Base-by-base conservation (phyloP, 495 filamentous ascomycete species). In the Tuber melanosporum region DNA sequence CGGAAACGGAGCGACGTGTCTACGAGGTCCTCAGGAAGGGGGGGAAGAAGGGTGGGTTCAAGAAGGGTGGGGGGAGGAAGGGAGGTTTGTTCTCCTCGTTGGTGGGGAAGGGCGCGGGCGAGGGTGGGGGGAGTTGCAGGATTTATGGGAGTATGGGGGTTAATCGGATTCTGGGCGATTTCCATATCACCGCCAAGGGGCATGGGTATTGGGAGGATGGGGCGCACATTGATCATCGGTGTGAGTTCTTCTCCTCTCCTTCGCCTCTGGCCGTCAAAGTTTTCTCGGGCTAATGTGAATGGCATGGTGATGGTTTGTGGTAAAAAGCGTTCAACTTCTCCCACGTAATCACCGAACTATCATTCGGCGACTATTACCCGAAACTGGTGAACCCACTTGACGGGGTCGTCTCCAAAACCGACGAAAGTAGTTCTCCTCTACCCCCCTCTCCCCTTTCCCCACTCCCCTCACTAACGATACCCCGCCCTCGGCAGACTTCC, bases 81-180 rank as follows among this genome's bases (percentile, higher is more conserved):
- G 57, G 57, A 3, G 57, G 57, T 0, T 6, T 66, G n/a, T 66
- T 66, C 26, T 26, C 57, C 3, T 66, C 57, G 1, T 66, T 66
- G 57, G 14, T 3, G 3, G 57, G 57, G 26, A 32, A 10, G 26
- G 57, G 52, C 7, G n/a, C 52, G n/a, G 91, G 74, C 85, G 88
- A 15, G 81, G 87, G 71, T 74, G 78, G 76, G 62, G 87, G 86
- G 86, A 93, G 86, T 86, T 99, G 95, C 85, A 88, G 95, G 52
- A 91, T 99, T 72, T 99, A 89, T 82, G 95, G 95, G 1, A 95
- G 90, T 77, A 85, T 99, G 80, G 92, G 95, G 83, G 88, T 94
- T 66, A 98, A 98, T 82, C 97, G 95, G 85, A 95, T 99, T 71
- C 94, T 97, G 84, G 95, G 96, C 0, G 95, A 99, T 85, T 98